Conservation (phyloP, 495 filamentous ascomycete genomes). For the Cetradonia linearis region DNA sequence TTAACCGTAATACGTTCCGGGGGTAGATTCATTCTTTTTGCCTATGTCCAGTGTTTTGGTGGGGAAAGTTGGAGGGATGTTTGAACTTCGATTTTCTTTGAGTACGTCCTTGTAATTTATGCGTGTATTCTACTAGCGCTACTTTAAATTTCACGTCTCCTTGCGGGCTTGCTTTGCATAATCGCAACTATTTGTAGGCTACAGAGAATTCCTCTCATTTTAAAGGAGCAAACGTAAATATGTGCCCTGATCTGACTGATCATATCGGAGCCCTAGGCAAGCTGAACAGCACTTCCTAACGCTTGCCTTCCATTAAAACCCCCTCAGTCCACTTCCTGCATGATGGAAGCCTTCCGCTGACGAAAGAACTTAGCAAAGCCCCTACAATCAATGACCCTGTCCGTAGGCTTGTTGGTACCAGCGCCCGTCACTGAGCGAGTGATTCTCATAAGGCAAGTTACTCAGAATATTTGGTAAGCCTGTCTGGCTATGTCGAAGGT, state of each 20-base stretch:
- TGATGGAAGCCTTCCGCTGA: not conserved
- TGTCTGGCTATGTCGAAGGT: constrained; percentile 10
- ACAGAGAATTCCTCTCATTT: not conserved
- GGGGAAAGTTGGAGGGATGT: not conserved
- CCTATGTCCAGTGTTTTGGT: not conserved
- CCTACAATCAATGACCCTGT: not conserved
- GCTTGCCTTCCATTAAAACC: not conserved
- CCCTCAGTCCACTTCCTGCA: not conserved
- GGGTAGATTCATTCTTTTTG: constrained; percentile 33
- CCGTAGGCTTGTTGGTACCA: constrained; percentile 28
- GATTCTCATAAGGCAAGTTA: constrained; percentile 7
- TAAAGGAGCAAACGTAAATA: not conserved
- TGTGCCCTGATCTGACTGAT: not conserved
- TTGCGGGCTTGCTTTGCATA: not conserved
- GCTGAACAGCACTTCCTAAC: not conserved
- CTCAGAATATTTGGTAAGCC: constrained; percentile 1
- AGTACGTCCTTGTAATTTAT: constrained; percentile 1
- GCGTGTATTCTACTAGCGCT: not conserved
- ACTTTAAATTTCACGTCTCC: not conserved
- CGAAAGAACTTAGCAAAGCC: not conserved
- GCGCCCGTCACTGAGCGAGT: constrained; percentile 12
- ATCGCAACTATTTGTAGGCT: not conserved
- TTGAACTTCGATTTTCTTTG: not conserved
- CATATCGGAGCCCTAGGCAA: not conserved
- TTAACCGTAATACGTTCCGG: constrained; percentile 48